Conservation (phyloP, 768 basidiomycete genomes). For the Phanerochaete carnosa region DNA sequence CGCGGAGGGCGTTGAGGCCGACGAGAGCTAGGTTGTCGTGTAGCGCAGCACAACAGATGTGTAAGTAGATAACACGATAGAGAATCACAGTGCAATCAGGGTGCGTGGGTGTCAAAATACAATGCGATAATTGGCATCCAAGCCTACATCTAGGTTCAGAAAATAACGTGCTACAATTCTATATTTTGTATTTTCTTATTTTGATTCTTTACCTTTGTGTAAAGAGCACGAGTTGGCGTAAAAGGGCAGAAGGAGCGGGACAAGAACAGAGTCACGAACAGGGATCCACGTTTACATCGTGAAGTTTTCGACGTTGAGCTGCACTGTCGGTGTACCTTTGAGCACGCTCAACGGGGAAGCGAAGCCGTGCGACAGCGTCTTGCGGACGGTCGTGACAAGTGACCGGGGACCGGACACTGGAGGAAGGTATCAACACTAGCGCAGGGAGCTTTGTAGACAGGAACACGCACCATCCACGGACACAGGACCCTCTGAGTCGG, state of each 20-base stretch:
- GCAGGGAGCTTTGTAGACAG: too few relatives aligned
- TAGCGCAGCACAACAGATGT: too few relatives aligned
- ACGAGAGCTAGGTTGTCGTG: not conserved
- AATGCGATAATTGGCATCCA: too few relatives aligned
- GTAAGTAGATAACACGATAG: too few relatives aligned
- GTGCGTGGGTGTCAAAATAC: too few relatives aligned
- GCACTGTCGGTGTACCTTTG: conserved; percentile 17
- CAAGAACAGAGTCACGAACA: not conserved
- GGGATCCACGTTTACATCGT: conserved; percentile 9
- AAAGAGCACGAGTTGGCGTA: not conserved
- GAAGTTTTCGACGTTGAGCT: conserved; percentile 16
- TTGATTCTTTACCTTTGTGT: too few relatives aligned
- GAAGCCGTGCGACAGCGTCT: conserved; percentile 6
- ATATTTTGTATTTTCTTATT: not conserved
- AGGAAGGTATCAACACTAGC: too few relatives aligned
- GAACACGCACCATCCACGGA: conserved; percentile 28
- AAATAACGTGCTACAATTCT: too few relatives aligned
- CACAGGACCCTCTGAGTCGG: conserved; percentile 22
- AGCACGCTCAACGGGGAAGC: conserved; percentile 11
- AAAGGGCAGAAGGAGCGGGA: not conserved
- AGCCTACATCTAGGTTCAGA: not conserved
- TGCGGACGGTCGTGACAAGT: conserved; percentile 2
- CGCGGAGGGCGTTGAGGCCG: conserved; percentile 27
- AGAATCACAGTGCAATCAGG: too few relatives aligned
- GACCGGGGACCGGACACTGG: conserved; percentile 11